phyloP scores from a whole-genome alignment of 192 early-diverging fungal species.

The Podila epicladia region DNA sequence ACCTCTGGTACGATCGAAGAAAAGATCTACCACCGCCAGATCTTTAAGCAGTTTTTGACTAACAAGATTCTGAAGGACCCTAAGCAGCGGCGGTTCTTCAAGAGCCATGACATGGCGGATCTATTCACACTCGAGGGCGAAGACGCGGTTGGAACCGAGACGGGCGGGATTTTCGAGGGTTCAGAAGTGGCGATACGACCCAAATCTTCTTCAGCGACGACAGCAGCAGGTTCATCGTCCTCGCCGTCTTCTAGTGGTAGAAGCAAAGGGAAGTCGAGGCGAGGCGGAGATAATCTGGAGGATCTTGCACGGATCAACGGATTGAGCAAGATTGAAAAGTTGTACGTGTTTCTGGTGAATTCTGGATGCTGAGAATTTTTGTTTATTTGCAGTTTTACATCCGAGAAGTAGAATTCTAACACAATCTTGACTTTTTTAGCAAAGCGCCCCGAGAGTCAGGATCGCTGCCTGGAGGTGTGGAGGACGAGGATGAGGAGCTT shows the following conservation, averaged over 20 bases:
- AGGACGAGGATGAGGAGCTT: conserved; percentile 29
- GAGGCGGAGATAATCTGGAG: conserved; percentile 25
- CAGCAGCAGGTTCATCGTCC: not conserved
- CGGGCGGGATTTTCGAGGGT: conserved; percentile 83
- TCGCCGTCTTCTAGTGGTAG: not conserved
- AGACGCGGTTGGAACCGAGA: conserved; percentile 76
- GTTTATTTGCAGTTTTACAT: not conserved
- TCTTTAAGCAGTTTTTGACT: conserved; percentile 97
- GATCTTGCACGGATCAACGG: conserved; percentile 24
- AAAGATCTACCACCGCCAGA: conserved; percentile 97
- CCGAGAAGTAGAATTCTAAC: not conserved
- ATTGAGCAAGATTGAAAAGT: conserved; percentile 28
- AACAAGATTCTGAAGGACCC: conserved; percentile 96
- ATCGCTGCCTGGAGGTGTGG: conserved; percentile 34
- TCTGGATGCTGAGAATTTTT: not conserved
- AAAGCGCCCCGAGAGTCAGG: conserved; percentile 35
- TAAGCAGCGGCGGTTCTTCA: conserved; percentile 89
- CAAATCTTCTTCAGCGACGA: conserved; percentile 11
- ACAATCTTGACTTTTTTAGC: not conserved
- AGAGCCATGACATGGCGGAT: conserved; percentile 84
- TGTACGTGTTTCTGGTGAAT: conserved; percentile 10
- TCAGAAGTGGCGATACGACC: conserved; percentile 66
- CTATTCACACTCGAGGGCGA: conserved; percentile 80
- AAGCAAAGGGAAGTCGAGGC: conserved; percentile 12
- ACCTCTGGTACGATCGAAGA: conserved; percentile 94